phyloP scores from a whole-genome alignment of 1,284 basidiomycete species.

The Athelia sp. region DNA sequence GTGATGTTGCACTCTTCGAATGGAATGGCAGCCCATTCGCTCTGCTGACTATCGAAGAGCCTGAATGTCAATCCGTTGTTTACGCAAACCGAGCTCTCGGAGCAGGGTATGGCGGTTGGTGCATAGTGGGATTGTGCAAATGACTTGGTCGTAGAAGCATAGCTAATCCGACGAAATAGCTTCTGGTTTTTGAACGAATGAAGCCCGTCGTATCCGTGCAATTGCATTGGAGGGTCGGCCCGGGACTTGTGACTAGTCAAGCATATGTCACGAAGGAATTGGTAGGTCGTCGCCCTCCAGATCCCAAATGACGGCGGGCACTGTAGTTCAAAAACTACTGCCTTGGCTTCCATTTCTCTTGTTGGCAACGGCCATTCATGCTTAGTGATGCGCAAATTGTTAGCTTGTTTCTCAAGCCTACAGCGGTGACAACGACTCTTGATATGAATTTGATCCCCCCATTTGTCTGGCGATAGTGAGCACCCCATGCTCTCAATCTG shows the following conservation, averaged over 20 bases:
- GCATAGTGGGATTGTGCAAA: constrained; percentile 19
- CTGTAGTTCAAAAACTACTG: constrained; percentile 22
- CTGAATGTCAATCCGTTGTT: constrained; percentile 15
- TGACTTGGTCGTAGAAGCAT: constrained; percentile 22
- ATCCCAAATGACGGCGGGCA: constrained; percentile 16
- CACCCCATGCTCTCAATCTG: background rate
- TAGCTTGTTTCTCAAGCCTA: constrained; percentile 4
- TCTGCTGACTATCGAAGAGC: constrained; percentile 11
- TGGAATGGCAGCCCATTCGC: constrained; percentile 7
- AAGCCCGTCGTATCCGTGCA: background rate
- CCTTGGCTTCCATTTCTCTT: constrained; percentile 8
- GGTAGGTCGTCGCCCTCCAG: constrained; percentile 20
- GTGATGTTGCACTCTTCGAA: constrained; percentile 9
- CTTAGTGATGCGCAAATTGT: constrained; percentile 12
- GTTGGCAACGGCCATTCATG: constrained; percentile 26
- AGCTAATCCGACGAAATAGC: constrained; percentile 5
- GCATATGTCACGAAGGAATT: too few relatives aligned
- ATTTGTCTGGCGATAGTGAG: background rate
- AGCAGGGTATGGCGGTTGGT: constrained; percentile 10
- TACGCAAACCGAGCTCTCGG: constrained; percentile 10
- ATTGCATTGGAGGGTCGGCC: constrained; percentile 14
- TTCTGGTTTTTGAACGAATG: background rate
- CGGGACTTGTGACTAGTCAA: too few relatives aligned
- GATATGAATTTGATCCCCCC: background rate
- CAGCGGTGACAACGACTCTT: constrained; percentile 8